Conservation (phyloP, 2,329 filamentous ascomycete genomes). For the Aureobasidium subglaciale region DNA sequence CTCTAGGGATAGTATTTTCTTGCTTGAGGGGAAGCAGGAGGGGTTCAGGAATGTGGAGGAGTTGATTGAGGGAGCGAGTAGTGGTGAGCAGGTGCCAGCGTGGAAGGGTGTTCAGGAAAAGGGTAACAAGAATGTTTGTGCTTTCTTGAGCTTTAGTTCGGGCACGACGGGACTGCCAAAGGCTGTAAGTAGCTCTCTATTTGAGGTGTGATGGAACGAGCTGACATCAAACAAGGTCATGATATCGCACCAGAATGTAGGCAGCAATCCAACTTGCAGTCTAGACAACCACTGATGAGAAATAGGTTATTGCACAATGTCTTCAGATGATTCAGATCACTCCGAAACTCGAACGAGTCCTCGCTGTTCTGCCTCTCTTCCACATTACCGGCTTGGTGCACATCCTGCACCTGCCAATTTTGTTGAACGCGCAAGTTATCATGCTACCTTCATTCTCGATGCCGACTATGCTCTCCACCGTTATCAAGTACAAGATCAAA, state of each 20-base stretch:
- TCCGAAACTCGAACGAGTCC: conserved; percentile 44
- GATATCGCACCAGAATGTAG: conserved; percentile 49
- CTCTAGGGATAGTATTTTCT: conserved; percentile 44
- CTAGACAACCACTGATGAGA: too few relatives aligned
- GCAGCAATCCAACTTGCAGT: too few relatives aligned
- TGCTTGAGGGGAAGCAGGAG: conserved; percentile 48
- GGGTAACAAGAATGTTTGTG: conserved; percentile 51
- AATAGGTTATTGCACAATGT: conserved; percentile 46
- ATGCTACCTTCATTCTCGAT: conserved; percentile 61
- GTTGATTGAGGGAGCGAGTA: conserved; percentile 37
- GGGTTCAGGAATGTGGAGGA: conserved; percentile 45
- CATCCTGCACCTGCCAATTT: conserved; percentile 54
- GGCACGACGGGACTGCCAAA: conserved; percentile 47
- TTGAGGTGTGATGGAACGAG: neutral
- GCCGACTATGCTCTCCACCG: conserved; percentile 47
- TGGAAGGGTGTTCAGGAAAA: conserved; percentile 47
- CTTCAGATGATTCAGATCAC: conserved; percentile 52
- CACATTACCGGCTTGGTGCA: conserved; percentile 60
- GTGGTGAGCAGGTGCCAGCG: conserved; percentile 38
- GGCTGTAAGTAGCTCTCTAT: conserved; percentile 30
- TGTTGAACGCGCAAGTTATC: conserved; percentile 58
- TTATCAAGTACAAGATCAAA: conserved; percentile 46
- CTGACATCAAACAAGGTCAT: conserved; percentile 33
- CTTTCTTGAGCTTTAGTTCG: conserved; percentile 45
- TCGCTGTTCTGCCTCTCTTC: conserved; percentile 54